These are phyloP conservation scores for Leptographium wingfieldii DNA, from an alignment of 2,329 filamentous ascomycete species.

Conservation along the genomic window DNA sequence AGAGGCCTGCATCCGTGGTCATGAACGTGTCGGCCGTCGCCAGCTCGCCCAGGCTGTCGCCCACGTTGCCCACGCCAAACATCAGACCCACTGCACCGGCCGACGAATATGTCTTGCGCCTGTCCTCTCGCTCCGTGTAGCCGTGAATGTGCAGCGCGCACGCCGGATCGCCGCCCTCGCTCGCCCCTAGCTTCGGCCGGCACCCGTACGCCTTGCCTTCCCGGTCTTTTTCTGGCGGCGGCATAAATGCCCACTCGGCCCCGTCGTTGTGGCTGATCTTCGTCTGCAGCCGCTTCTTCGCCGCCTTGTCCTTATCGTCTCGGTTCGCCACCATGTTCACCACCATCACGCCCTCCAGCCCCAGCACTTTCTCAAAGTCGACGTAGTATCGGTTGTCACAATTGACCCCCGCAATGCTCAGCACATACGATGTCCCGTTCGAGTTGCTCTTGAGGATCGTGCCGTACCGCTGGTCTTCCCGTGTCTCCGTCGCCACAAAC, in stretches of 20 bases:
- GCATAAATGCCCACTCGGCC: constrained; percentile 67
- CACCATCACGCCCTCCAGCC: constrained; percentile 78
- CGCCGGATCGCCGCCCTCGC: constrained; percentile 43
- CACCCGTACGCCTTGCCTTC: constrained; percentile 64
- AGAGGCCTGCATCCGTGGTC: constrained; percentile 80
- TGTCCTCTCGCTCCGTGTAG: constrained; percentile 81
- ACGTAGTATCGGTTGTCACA: constrained; percentile 65
- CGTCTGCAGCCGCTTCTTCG: constrained; percentile 65
- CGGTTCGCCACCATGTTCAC: constrained; percentile 76
- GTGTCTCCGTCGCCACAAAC: constrained; percentile 70
- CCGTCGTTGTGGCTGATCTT: constrained; percentile 96
- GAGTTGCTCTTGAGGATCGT: constrained; percentile 96
- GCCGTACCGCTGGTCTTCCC: constrained; percentile 56
- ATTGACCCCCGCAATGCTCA: constrained; percentile 73
- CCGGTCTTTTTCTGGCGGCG: constrained; percentile 57
- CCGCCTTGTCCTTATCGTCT: constrained; percentile 22
- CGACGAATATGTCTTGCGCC: constrained; percentile 76
- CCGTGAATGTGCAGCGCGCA: constrained; percentile 90
- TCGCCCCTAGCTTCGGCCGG: constrained; percentile 16
- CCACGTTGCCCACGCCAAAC: constrained; percentile 87
- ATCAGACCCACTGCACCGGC: constrained; percentile 79
- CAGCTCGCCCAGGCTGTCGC: constrained; percentile 46
- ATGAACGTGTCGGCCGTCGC: constrained; percentile 81
- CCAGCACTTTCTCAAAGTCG: constrained; percentile 92
- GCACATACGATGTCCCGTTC: constrained; percentile 88